Evolutionary conservation across 2,329 filamentous ascomycete genomes (phyloP).

Genomic region (Raffaelea arxii): DNA sequence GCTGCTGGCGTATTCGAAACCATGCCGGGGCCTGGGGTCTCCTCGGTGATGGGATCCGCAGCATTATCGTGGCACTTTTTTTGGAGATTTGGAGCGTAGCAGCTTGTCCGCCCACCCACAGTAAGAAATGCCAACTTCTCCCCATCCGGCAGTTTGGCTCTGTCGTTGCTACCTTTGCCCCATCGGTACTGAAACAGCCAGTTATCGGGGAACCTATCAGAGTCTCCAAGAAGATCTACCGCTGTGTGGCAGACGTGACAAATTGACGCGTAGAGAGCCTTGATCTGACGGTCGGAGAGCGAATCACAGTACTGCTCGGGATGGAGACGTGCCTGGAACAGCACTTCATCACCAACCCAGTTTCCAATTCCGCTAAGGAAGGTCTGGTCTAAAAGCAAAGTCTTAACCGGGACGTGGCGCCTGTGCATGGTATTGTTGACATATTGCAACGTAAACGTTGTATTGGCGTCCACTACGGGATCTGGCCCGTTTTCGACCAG

Average conservation of each 20-base stretch:
- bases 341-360: conserved; percentile 91
- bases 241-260: conserved; percentile 72
- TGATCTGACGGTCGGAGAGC: conserved; percentile 62
- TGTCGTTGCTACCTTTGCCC: conserved; percentile 74
- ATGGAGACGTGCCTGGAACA: conserved; percentile 82
- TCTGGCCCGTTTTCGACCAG: conserved; percentile 90
- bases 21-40: conserved; percentile 18
- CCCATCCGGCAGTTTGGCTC: conserved; percentile 65
- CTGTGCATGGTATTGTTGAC: conserved; percentile 58
- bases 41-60: conserved; percentile 33
- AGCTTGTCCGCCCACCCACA: conserved; percentile 85
- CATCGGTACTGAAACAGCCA: conserved; percentile 88
- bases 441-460: conserved; percentile 70
- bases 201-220: conserved; percentile 70
- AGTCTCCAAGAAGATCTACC: conserved; percentile 70
- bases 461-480: conserved; percentile 70
- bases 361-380: conserved; percentile 91
- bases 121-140: conserved; percentile 79
- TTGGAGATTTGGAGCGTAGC: conserved; percentile 75
- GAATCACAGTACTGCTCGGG: conserved; percentile 89
- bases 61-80: conserved; percentile 56
- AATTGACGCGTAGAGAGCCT: conserved; percentile 61
- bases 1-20: conserved; percentile 13
- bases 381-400: conserved; percentile 76
- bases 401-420: conserved; percentile 82